These are phyloP conservation scores for Penstemon eatonii DNA, from an alignment of 257 asterid genomes.

Conservation along the genomic window DNA sequence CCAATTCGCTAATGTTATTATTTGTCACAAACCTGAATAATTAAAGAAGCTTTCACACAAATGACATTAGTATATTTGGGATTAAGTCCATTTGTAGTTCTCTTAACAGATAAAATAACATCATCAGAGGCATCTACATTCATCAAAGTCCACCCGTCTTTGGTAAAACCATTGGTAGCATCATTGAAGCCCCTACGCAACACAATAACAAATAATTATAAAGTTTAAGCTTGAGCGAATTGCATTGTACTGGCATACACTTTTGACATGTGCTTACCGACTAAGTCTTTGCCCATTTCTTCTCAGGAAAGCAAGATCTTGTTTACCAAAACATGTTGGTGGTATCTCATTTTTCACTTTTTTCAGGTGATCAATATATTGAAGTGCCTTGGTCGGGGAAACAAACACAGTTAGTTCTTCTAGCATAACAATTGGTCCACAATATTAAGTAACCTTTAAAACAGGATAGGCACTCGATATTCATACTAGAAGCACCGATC, in stretches of 20 bases:
- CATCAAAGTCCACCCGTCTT: slow-evolving; percentile 54
- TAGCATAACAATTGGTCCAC: background rate
- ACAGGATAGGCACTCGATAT: no score
- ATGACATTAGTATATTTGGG: slow-evolving; percentile 35
- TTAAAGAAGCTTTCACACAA: slow-evolving; percentile 42
- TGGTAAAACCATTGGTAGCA: slow-evolving; percentile 43
- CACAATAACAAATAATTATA: slow-evolving; percentile 13
- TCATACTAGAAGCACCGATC: no score
- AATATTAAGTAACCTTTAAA: no score
- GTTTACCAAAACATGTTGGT: background rate
- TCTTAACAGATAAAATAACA: slow-evolving; percentile 31
- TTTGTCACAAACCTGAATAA: slow-evolving; percentile 51
- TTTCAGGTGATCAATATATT: slow-evolving; percentile 18
- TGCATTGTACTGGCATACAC: no score
- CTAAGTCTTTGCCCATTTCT: slow-evolving; percentile 19
- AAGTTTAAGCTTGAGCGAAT: background rate
- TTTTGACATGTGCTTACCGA: slow-evolving; percentile 16
- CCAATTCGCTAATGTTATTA: no score
- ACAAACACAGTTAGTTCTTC: background rate
- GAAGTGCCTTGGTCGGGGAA: slow-evolving; percentile 19
- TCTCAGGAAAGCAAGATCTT: background rate
- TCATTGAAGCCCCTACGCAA: slow-evolving; percentile 47
- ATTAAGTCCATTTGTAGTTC: slow-evolving; percentile 23
- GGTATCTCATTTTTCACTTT: background rate
- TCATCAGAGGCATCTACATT: slow-evolving; percentile 32